Conservation (phyloP, 169 alveolate species). For the Plasmodium adleri region DNA sequence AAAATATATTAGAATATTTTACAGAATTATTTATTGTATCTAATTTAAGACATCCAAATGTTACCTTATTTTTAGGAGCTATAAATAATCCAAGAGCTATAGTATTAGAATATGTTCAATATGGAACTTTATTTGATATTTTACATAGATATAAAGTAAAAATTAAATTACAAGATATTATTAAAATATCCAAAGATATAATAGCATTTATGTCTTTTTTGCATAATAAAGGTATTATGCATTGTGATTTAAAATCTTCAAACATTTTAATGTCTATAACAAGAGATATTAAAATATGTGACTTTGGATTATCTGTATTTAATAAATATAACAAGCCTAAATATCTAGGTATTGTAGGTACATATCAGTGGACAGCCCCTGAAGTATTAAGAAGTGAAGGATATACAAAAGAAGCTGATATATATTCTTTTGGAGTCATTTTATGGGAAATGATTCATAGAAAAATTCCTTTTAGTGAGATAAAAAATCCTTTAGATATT, state of each 20-base stretch:
- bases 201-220: conserved; percentile 85
- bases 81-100: conserved; percentile 78
- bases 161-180: conserved; percentile 78
- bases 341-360: conserved; percentile 84
- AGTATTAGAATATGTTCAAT: conserved; percentile 86
- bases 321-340: conserved; percentile 77
- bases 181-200: conserved; percentile 86
- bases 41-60: conserved; percentile 88
- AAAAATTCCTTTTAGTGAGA: conserved; percentile 84
- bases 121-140: conserved; percentile 83
- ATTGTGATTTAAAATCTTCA: conserved; percentile 88
- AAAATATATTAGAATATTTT: conserved; percentile 79
- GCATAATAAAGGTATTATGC: conserved; percentile 88
- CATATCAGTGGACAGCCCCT: conserved; percentile 90
- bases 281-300: conserved; percentile 91
- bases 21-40: conserved; percentile 86
- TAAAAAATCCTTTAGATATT: conserved; percentile 77
- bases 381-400: conserved; percentile 86
- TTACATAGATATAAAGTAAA: conserved; percentile 78
- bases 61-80: conserved; percentile 87
- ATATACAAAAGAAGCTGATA: conserved; percentile 87
- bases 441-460: conserved; percentile 88
- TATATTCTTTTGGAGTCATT: conserved; percentile 89
- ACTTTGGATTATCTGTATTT: conserved; percentile 88
- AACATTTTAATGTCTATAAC: conserved; percentile 87